Evolutionary conservation across 2,329 filamentous ascomycete species (phyloP), one percentile per base, ranked within the genome.

Genomic region (Byssochlamys sp.): DNA sequence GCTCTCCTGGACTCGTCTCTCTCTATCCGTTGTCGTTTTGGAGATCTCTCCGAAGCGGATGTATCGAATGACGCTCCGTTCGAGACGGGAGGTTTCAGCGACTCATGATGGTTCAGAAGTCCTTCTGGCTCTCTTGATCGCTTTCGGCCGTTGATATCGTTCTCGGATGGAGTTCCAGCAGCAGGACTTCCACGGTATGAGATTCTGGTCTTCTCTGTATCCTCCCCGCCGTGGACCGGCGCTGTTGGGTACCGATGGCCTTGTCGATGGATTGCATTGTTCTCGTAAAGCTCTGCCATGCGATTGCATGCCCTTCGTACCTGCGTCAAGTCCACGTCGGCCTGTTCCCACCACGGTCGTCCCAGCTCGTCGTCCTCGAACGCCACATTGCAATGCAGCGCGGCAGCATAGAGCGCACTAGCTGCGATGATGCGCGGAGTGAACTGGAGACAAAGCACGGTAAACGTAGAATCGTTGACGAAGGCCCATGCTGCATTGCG

Each of bases 401-500:
- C 88, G 4, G 89, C 90, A 59, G 92, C 94, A 74, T 95, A 96
- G 27, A 99, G 82, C 19, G 91, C 87, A 27, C 85, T 87, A 31
- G 92, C 88, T 14, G 92, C 91, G 55, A 97, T 89, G 45, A 90
- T 89, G 48, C 85, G 83, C 14, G 90, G 84, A 24, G 85, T 84
- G 71, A 91, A 88, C 29, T 95, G 80, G 2, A 99, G 81, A 59
- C 91, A 95, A 53, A 97, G 80, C 48, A 87, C 84, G 0, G 92
- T 97, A 59, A 92, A 84, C 62, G 86, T 89, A 24, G 88, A 88
- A 73, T 99, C 94, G 69, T 95, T 96, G 61, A 95, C 84, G 67
- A 96, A 97, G 0, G 90, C 88, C 91, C 94, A 97, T 0, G 90
- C 88, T 0, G 89, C 85, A 73, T 96, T 91, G 57, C 92, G 84